Base-by-base conservation (phyloP, 75 land plant species). In the Selaginella moellendorffii region DNA sequence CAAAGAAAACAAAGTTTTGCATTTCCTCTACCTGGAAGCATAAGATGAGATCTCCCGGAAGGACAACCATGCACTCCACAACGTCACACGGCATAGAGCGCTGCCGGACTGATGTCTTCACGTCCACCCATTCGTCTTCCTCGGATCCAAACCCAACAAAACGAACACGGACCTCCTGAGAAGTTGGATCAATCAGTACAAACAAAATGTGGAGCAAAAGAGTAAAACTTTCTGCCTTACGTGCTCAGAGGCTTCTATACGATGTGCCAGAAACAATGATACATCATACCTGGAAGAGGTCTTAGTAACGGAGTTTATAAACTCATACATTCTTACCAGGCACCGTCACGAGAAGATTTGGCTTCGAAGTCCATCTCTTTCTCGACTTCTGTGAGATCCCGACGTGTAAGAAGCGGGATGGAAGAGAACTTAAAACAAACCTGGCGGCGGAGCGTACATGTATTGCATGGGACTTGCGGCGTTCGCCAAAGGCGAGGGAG, bases 71-170 rank as follows among this genome's bases (percentile, higher is more conserved):
- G 65, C 96, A 90, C 24, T 90, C 90, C 24, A 80, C 56, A 46
- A 77, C 63, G 42, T 88, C 95, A 23, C 89, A 58, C 0, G 95
- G 84, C n/a, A 88, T 52, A 27, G 95, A 88, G 26, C 90, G 83
- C 53, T 68, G 77, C 0, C 90, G 83, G 21, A 90, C 87, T 19
- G 83, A 78, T 17, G 58, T 74, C 71, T 64, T 76, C 1, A 87
- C 73, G 56, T 74, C 79, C 25, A 90, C 96, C 95, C 96, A 90
- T 46, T 90, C 96, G 69, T 90, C 96, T 52, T 90, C 92, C 31
- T 86, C 92, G 5, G 86, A 69, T 30, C 92, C 96, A 80, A 83
- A 90, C 5, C 87, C 87, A 42, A 72, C 74, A 74, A 69, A 90
- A 54, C 96, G 72, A 28, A 87, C 96, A 59, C 70, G 75, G 29